Conservation (phyloP, 257 asterid genomes). For the Ilex asprella region DNA sequence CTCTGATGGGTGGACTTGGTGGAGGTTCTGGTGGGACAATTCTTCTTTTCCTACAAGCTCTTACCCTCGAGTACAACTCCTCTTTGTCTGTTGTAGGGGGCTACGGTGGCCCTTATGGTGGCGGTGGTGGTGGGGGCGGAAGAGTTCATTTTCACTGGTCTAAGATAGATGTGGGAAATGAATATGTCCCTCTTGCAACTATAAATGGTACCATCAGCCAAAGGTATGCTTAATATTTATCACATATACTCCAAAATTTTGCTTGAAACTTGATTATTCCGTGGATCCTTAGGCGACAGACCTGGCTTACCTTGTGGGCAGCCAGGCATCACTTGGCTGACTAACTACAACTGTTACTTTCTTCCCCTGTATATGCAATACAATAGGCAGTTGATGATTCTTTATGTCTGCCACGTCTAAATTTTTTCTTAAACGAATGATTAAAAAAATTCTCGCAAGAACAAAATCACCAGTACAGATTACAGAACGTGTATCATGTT, state of each 20-base stretch:
- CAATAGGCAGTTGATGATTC: no score
- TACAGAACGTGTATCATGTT: no score
- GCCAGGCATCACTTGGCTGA: no score
- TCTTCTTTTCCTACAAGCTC: constrained; percentile 66
- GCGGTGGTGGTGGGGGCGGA: constrained; percentile 98
- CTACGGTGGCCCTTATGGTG: constrained; percentile 77
- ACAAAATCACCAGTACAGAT: no score
- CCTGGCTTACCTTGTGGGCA: no score
- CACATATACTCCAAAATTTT: background rate
- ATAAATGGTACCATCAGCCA: constrained; percentile 58
- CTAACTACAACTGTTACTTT: no score
- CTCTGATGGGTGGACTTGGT: constrained; percentile 70
- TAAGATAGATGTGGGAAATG: constrained; percentile 57
- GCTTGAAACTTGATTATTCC: constrained; percentile 3
- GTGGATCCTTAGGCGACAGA: background rate
- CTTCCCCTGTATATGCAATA: no score
- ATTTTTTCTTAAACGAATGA: no score
- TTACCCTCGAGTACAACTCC: constrained; percentile 63
- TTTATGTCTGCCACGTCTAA: no score
- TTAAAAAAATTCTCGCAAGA: no score
- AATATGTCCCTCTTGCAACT: constrained; percentile 75
- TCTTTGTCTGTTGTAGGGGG: constrained; percentile 81
- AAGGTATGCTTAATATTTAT: constrained; percentile 37
- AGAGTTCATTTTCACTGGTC: constrained; percentile 97
- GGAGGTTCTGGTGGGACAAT: constrained; percentile 98